Evolutionary conservation across 2,329 filamentous ascomycete species (phyloP).

Genomic region (Penicillium sp.): DNA sequence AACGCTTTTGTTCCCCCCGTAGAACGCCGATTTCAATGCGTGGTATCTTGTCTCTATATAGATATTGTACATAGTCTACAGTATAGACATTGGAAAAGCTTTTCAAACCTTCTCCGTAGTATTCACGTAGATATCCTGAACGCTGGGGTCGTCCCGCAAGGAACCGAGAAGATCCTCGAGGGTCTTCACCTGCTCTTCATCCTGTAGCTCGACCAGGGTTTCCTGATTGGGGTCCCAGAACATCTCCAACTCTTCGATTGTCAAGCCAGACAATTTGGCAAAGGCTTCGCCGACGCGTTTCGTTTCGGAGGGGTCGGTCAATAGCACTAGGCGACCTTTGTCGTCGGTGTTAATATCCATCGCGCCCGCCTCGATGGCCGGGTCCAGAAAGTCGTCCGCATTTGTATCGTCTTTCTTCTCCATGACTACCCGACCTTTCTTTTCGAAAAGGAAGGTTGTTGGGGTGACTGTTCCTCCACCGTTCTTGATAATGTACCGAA

Average conservation of each 20-base stretch:
- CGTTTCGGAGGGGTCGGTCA: slow-evolving; percentile 67
- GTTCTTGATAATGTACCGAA: slow-evolving; percentile 71
- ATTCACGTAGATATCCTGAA: slow-evolving; percentile 81
- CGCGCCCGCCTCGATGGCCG: slow-evolving; percentile 81
- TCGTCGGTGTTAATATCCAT: slow-evolving; percentile 58
- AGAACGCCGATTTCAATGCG: slow-evolving; percentile 15
- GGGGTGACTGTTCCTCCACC: slow-evolving; percentile 70
- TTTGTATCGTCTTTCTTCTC: slow-evolving; percentile 57
- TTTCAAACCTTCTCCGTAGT: slow-evolving; percentile 33
- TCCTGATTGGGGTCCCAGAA: slow-evolving; percentile 84
- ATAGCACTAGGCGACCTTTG: slow-evolving; percentile 71
- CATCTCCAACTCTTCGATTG: slow-evolving; percentile 75
- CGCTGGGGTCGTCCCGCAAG: slow-evolving; percentile 66
- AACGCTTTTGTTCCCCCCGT: background rate
- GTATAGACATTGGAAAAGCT: slow-evolving; percentile 19
- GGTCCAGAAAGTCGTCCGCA: slow-evolving; percentile 74
- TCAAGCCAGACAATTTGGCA: slow-evolving; percentile 63
- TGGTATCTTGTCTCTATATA: slow-evolving; percentile 19
- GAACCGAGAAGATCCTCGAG: slow-evolving; percentile 60
- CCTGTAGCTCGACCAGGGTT: slow-evolving; percentile 66
- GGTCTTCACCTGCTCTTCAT: slow-evolving; percentile 56
- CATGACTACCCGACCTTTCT: slow-evolving; percentile 74
- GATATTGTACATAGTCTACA: slow-evolving; percentile 17
- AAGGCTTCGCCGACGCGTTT: slow-evolving; percentile 66
- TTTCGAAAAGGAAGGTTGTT: slow-evolving; percentile 81